Conservation (phyloP, 495 filamentous ascomycete species). For the Chaetomium cochliodes region DNA sequence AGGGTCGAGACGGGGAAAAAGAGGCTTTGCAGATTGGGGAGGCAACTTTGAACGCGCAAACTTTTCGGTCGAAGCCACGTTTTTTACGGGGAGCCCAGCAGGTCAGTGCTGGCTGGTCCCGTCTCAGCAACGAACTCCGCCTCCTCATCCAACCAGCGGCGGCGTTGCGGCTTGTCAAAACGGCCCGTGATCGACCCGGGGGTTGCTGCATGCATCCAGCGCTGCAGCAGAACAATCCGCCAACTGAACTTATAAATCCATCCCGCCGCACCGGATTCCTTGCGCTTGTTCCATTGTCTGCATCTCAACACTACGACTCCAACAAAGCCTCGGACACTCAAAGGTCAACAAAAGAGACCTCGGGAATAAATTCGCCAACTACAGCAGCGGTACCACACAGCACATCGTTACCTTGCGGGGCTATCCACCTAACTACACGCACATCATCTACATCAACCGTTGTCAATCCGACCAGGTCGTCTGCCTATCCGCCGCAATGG, state of each 20-base stretch:
- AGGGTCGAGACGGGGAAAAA: not conserved
- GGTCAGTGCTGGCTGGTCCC: slow-evolving; percentile 17
- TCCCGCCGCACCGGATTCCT: slow-evolving; percentile 23
- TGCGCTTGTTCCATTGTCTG: slow-evolving; percentile 16
- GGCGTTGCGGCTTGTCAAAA: slow-evolving; percentile 17
- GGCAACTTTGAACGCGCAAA: slow-evolving; percentile 10
- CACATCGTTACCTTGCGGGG: not conserved
- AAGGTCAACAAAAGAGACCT: not conserved
- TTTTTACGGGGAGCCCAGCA: not conserved
- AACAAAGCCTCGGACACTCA: not conserved
- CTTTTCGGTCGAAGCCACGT: slow-evolving; percentile 1
- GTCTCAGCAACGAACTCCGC: not conserved
- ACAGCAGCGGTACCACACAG: not conserved
- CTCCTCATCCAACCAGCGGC: slow-evolving; percentile 1
- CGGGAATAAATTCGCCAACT: not conserved
- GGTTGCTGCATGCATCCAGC: not conserved
- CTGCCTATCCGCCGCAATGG: slow-evolving; percentile 4
- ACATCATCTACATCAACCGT: not conserved
- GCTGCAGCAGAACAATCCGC: not conserved
- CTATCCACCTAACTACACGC: not conserved
- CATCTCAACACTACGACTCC: not conserved
- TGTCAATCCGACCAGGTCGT: not conserved
- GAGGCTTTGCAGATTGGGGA: slow-evolving; percentile 13
- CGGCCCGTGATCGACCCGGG: slow-evolving; percentile 27
- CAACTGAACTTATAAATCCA: slow-evolving; percentile 18